These are phyloP conservation scores for Chaetothyriales sp. DNA, from an alignment of 2,329 filamentous ascomycete genomes.

Conservation along the genomic window DNA sequence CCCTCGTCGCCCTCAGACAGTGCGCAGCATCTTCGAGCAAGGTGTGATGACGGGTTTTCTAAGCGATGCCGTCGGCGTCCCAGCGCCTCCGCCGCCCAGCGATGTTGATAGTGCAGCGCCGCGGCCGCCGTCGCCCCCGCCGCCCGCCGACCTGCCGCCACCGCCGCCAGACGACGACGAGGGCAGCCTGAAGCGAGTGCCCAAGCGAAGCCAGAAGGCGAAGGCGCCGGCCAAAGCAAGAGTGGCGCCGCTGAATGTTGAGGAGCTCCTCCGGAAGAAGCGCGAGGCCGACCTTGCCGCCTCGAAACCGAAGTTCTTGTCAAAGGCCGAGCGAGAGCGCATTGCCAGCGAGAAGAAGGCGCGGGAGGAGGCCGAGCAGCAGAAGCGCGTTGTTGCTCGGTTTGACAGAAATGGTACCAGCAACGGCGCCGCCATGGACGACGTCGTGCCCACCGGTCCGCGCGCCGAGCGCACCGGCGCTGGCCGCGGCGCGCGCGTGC, in stretches of 20 bases:
- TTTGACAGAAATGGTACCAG: conserved; percentile 1
- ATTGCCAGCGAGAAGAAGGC: conserved; percentile 64
- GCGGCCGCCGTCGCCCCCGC: neutral
- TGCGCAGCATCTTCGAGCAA: neutral
- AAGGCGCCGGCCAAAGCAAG: conserved; percentile 24
- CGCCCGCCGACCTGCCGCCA: neutral
- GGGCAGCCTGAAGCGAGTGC: neutral
- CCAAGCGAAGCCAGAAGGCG: neutral
- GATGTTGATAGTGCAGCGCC: neutral
- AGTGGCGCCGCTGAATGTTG: conserved; percentile 56
- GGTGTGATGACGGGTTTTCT: neutral
- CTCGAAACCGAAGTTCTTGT: conserved; percentile 76
- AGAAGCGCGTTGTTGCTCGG: conserved; percentile 20
- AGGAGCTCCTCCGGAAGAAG: conserved; percentile 74
- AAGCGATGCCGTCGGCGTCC: neutral
- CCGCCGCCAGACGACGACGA: neutral
- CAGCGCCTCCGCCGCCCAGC: neutral
- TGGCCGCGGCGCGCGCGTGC: conserved; percentile 24
- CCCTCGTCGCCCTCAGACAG: neutral
- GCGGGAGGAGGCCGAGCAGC: conserved; percentile 55
- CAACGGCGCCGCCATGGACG: conserved; percentile 2
- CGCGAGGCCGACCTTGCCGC: conserved; percentile 72
- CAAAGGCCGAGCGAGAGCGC: conserved; percentile 68
- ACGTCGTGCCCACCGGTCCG: conserved; percentile 54
- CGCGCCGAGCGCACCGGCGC: conserved; percentile 47